Percentiles rank a stretch among this genome's conserved stretches.
Evolutionary conservation across 2,329 filamentous ascomycete genomes (phyloP).

Genomic region (Chaetomium sp.): DNA sequence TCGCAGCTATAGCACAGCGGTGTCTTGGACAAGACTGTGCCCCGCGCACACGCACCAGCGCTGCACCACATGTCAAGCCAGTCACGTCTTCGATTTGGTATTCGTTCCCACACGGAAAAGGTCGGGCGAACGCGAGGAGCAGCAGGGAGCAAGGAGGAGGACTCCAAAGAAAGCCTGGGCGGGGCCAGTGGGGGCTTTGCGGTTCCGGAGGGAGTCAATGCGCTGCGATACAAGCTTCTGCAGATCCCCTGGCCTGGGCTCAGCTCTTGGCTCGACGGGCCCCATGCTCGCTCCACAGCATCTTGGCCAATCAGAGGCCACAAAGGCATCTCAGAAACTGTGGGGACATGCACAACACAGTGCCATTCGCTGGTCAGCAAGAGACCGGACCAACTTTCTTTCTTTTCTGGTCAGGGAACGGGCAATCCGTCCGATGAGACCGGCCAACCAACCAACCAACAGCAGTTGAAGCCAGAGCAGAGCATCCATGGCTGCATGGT

Average conservation of each 20-base stretch:
- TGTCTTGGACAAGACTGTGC: not conserved
- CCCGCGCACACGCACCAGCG: not conserved
- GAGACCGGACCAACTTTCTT: not conserved
- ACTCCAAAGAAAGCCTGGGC: not conserved
- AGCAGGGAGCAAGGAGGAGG: not conserved
- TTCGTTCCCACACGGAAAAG: not conserved
- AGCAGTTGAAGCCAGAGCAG: not conserved
- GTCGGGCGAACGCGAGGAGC: not conserved
- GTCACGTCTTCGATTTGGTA: not conserved
- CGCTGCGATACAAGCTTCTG: slow-evolving; percentile 27
- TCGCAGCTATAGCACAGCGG: not conserved
- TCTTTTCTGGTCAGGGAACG: not conserved
- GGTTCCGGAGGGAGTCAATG: no score
- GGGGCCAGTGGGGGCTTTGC: not conserved
- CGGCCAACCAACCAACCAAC: not conserved
- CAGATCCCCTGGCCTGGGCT: slow-evolving; percentile 23
- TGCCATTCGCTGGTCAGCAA: not conserved
- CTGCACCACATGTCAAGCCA: not conserved
- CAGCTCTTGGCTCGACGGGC: slow-evolving; percentile 5
- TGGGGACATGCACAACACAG: not conserved
- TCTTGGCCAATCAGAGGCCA: slow-evolving; percentile 3
- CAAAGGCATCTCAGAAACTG: not conserved
- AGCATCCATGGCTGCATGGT: not conserved
- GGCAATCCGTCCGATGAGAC: not conserved
- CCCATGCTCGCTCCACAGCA: not conserved